These are phyloP conservation scores for Fabrea salina DNA, from an alignment of 169 alveolate genomes.

Conservation along the genomic window DNA sequence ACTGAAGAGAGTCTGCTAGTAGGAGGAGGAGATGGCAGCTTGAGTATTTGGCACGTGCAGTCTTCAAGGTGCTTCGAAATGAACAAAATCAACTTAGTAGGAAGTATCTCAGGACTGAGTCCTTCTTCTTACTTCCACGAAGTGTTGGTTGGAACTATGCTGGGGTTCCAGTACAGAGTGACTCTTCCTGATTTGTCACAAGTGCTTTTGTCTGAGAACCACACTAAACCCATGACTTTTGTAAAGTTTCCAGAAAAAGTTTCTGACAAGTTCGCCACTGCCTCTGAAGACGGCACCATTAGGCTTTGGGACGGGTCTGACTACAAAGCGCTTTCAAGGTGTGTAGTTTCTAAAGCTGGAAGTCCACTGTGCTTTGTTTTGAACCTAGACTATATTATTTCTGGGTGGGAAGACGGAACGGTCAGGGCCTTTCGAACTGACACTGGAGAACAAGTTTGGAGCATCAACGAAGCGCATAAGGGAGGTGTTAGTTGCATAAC, in stretches of 20 bases:
- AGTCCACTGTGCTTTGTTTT: constrained; percentile 66
- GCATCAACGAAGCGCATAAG: constrained; percentile 81
- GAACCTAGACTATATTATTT: constrained; percentile 73
- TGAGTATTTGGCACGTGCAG: constrained; percentile 63
- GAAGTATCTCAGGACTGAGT: constrained; percentile 61
- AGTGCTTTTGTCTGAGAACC: constrained; percentile 76
- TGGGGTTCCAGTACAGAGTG: constrained; percentile 73
- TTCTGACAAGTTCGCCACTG: constrained; percentile 78
- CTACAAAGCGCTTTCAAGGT: constrained; percentile 73
- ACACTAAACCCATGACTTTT: constrained; percentile 67
- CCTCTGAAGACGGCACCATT: constrained; percentile 79
- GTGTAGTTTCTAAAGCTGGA: constrained; percentile 58
- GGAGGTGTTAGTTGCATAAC: constrained; percentile 78
- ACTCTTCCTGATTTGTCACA: constrained; percentile 64
- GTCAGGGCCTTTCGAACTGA: constrained; percentile 74
- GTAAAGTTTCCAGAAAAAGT: constrained; percentile 63
- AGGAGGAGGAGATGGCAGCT: constrained; percentile 84
- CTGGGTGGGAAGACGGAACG: constrained; percentile 84
- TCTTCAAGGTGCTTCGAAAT: constrained; percentile 62
- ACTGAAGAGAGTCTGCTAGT: constrained; percentile 51
- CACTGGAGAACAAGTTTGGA: constrained; percentile 74
- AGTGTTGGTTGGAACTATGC: constrained; percentile 70
- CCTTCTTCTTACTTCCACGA: constrained; percentile 57
- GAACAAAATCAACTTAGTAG: constrained; percentile 58
- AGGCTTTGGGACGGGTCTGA: constrained; percentile 83